Evolutionary conservation across 306 rosid species (phyloP).

Genomic region (Oxytropis ochrocephala): DNA sequence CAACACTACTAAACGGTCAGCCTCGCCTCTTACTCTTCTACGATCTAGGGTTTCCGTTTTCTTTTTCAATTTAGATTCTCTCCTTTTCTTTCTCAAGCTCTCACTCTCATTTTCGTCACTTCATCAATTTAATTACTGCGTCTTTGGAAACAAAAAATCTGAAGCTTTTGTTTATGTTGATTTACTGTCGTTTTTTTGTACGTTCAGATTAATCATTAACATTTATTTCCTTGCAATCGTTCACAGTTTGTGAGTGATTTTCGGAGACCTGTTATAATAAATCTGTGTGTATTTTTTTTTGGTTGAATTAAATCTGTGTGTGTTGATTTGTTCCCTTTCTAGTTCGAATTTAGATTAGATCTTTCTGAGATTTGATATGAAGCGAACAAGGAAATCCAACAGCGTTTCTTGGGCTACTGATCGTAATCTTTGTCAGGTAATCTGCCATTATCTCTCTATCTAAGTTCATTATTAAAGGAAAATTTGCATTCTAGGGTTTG

Average conservation of each 20-base stretch:
- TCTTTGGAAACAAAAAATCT: neutral
- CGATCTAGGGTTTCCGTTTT: too few species aligned
- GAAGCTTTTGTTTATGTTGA: neutral
- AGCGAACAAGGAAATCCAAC: slow-evolving; percentile 61
- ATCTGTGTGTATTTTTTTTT: neutral
- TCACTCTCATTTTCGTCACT: too few species aligned
- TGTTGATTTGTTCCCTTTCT: neutral
- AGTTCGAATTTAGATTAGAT: neutral
- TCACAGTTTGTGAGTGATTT: too few species aligned
- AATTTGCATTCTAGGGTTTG: neutral
- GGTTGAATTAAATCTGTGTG: neutral
- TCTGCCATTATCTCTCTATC: slow-evolving; percentile 23
- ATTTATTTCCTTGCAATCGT: too few species aligned
- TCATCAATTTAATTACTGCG: too few species aligned
- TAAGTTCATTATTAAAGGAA: neutral
- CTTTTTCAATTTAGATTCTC: too few species aligned
- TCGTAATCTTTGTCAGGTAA: slow-evolving; percentile 78
- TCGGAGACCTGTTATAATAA: too few species aligned
- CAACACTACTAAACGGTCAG: too few species aligned
- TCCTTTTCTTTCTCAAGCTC: too few species aligned
- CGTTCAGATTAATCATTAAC: too few species aligned
- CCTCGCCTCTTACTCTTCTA: too few species aligned
- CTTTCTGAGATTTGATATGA: slow-evolving; percentile 46
- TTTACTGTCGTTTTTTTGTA: neutral
- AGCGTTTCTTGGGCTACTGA: slow-evolving; percentile 78